These are phyloP conservation scores for Aspergillus haitiensis DNA, from an alignment of 495 filamentous ascomycete genomes.

Conservation along the genomic window DNA sequence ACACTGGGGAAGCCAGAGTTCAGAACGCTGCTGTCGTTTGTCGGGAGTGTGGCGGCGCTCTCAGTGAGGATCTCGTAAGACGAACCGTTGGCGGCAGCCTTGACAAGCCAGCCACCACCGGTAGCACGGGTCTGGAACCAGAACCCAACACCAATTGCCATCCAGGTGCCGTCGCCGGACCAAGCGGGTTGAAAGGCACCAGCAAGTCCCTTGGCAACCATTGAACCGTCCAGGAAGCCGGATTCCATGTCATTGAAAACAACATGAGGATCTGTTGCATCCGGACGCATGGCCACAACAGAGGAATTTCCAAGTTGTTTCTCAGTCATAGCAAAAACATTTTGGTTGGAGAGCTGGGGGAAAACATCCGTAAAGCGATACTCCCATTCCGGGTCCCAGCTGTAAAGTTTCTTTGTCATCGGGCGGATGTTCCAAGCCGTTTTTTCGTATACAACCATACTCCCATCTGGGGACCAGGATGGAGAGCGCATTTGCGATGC, in stretches of 20 bases:
- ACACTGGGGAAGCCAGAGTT: constrained; percentile 35
- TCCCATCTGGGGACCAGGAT: constrained; percentile 32
- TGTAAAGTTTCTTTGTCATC: constrained; percentile 31
- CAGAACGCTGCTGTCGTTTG: constrained; percentile 14
- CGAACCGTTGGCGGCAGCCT: constrained; percentile 27
- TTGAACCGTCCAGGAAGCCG: constrained; percentile 12
- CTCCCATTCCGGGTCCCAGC: constrained; percentile 35
- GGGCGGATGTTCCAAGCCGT: constrained; percentile 27
- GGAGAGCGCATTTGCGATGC: constrained; percentile 28
- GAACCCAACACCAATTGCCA: constrained; percentile 34
- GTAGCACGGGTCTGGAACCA: constrained; percentile 33
- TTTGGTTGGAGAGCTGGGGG: constrained; percentile 27
- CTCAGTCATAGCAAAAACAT: constrained; percentile 29
- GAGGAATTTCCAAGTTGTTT: constrained; percentile 35
- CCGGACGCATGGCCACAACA: constrained; percentile 23
- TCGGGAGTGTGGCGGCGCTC: constrained; percentile 17
- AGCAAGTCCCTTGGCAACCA: constrained; percentile 20
- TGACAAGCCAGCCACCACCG: constrained; percentile 28
- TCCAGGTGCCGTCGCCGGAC: constrained; percentile 32
- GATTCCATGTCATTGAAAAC: constrained; percentile 20
- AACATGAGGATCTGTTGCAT: constrained; percentile 13
- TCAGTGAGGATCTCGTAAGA: constrained; percentile 27
- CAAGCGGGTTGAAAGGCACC: constrained; percentile 34
- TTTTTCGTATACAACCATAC: constrained; percentile 34
- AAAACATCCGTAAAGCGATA: constrained; percentile 41